These are phyloP conservation scores for Ophiostoma novo-ulmi DNA, from an alignment of 2,329 filamentous ascomycete genomes.

Conservation along the genomic window DNA sequence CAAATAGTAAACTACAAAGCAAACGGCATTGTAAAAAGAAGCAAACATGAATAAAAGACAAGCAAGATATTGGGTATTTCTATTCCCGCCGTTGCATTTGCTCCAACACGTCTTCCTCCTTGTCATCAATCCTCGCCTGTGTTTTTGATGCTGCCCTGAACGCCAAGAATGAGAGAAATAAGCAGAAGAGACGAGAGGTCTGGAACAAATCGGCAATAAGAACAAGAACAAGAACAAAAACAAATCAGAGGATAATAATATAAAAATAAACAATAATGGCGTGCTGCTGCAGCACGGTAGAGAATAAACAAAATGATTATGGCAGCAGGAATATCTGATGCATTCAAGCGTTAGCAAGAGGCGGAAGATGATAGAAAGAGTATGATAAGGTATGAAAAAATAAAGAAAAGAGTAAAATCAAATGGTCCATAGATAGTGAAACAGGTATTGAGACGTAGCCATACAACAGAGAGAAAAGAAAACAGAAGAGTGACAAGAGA, in stretches of 20 bases:
- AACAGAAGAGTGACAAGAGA: neutral
- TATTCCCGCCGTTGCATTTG: slow-evolving; percentile 1
- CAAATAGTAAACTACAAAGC: neutral
- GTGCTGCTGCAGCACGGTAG: neutral
- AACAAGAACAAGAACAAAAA: neutral
- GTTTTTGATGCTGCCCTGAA: neutral
- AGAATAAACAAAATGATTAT: neutral
- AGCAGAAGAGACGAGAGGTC: neutral
- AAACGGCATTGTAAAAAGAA: neutral
- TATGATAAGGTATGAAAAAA: neutral
- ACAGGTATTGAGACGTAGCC: too few relatives aligned
- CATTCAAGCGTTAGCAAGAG: too few relatives aligned
- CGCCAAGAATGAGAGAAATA: slow-evolving; percentile 1
- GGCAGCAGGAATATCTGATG: neutral
- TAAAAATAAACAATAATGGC: neutral
- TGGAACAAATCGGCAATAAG: neutral
- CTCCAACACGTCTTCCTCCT: neutral
- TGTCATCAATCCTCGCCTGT: neutral
- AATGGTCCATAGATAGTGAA: neutral
- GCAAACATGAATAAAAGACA: neutral
- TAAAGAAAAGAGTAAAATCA: neutral
- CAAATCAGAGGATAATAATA: neutral
- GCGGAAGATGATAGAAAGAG: neutral
- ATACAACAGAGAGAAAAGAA: neutral
- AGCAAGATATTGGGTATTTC: neutral